Percentiles rank a stretch among this genome's conserved stretches.
Evolutionary conservation across 1,284 basidiomycete genomes (phyloP).

Genomic region (Stereum hirsutum): DNA sequence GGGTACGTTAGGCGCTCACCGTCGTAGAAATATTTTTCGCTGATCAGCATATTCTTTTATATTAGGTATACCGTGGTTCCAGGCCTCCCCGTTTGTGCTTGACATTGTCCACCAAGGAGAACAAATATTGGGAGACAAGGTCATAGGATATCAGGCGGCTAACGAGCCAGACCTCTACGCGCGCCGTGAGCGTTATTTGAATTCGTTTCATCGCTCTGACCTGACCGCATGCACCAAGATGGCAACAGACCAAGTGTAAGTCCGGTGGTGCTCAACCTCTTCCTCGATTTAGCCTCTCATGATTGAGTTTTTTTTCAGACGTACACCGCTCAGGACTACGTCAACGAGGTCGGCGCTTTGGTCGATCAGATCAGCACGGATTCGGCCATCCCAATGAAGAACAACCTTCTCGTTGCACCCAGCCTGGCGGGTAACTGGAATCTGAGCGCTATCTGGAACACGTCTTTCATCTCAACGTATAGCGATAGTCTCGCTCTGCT

Average conservation of each 20-base stretch:
- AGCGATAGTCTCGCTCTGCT: constrained; percentile 34
- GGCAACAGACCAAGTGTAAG: neutral
- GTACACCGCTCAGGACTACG: constrained; percentile 39
- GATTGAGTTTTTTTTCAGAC: constrained; percentile 2
- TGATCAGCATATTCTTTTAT: too few species aligned
- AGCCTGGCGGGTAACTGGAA: constrained; percentile 41
- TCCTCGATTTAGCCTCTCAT: constrained; percentile 15
- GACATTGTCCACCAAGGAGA: constrained; percentile 36
- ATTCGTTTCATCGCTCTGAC: neutral
- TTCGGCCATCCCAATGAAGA: constrained; percentile 29
- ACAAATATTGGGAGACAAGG: constrained; percentile 29
- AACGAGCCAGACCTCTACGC: constrained; percentile 53
- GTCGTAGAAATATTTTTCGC: too few species aligned
- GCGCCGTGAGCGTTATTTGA: constrained; percentile 20
- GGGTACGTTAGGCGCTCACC: too few species aligned
- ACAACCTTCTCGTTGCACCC: constrained; percentile 48
- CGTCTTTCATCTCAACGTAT: constrained; percentile 45
- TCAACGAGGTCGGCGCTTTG: constrained; percentile 33
- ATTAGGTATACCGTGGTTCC: constrained; percentile 46
- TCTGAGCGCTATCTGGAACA: constrained; percentile 44
- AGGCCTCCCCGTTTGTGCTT: constrained; percentile 31
- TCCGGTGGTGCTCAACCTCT: constrained; percentile 2
- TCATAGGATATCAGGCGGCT: constrained; percentile 37
- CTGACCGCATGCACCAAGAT: too few species aligned
- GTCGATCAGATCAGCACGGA: constrained; percentile 31